Evolutionary conservation across 768 basidiomycete species (phyloP).

Genomic region (Termitomyces sp.): DNA sequence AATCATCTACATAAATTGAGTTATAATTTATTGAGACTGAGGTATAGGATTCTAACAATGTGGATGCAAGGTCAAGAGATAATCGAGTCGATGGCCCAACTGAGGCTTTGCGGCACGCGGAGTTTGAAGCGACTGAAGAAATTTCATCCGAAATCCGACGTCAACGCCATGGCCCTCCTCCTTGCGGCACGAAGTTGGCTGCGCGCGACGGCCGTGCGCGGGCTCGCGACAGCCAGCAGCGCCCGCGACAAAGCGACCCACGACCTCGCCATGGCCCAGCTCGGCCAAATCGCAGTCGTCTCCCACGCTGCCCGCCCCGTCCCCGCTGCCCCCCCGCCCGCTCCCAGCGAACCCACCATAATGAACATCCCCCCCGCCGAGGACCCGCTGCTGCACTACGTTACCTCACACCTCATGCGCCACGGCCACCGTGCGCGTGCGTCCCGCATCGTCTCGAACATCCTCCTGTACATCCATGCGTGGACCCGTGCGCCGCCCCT

Average conservation of each 20-base stretch:
- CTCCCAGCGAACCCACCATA: slow-evolving; percentile 7
- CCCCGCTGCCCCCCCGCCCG: background rate
- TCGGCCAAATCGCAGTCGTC: slow-evolving; percentile 8
- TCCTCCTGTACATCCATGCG: slow-evolving; percentile 66
- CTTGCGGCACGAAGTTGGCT: slow-evolving; percentile 6
- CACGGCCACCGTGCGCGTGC: slow-evolving; percentile 65
- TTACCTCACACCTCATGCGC: slow-evolving; percentile 55
- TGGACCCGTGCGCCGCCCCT: slow-evolving; percentile 75
- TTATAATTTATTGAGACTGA: too few relatives aligned
- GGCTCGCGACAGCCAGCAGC: background rate
- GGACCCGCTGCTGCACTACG: slow-evolving; percentile 67
- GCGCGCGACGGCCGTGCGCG: slow-evolving; percentile 2
- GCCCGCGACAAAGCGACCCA: slow-evolving; percentile 13
- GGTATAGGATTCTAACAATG: too few relatives aligned
- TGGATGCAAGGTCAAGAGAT: too few relatives aligned
- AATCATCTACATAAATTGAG: too few relatives aligned
- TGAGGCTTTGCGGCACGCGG: background rate
- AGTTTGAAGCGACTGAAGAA: background rate
- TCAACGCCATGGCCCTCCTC: background rate
- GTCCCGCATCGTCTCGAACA: slow-evolving; percentile 46
- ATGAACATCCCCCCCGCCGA: slow-evolving; percentile 59
- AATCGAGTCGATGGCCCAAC: too few relatives aligned
- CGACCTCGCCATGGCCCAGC: slow-evolving; percentile 11
- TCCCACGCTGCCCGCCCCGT: slow-evolving; percentile 5
- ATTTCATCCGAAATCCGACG: background rate